phyloP scores from a whole-genome alignment of 169 alveolate genomes.

The Amoebophrya sp. region DNA sequence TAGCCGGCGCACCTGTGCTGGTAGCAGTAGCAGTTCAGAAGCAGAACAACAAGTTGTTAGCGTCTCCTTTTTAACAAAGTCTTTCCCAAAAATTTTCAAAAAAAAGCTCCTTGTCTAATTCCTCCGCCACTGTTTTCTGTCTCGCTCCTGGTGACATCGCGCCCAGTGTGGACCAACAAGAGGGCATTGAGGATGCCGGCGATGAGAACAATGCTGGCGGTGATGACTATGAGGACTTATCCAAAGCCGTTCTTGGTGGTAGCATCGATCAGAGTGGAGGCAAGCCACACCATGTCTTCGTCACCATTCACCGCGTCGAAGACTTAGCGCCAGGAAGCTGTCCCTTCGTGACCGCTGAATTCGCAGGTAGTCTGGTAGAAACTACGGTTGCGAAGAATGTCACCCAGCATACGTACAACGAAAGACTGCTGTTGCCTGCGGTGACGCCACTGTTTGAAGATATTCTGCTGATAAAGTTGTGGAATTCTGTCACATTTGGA shows the following conservation, averaged over 20 bases:
- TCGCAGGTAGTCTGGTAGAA: not conserved
- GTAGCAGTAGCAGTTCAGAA: no score
- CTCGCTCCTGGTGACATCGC: slow-evolving; percentile 4
- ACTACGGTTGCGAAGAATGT: not conserved
- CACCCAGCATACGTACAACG: not conserved
- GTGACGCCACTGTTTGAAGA: slow-evolving; percentile 21
- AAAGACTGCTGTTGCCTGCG: not conserved
- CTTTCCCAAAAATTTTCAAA: no score
- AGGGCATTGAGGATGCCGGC: not conserved
- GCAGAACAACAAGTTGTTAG: no score
- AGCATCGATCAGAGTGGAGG: not conserved
- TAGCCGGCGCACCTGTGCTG: no score
- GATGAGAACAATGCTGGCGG: not conserved
- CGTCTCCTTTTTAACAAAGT: no score
- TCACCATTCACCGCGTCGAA: slow-evolving; percentile 10
- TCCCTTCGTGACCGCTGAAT: slow-evolving; percentile 25
- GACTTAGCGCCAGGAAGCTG: not conserved
- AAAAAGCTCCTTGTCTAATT: no score
- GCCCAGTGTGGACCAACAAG: slow-evolving; percentile 8
- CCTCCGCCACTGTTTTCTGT: not conserved
- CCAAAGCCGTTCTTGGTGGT: not conserved
- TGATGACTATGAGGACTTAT: not conserved
- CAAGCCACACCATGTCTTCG: not conserved
- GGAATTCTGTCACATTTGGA: not conserved
- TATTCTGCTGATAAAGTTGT: not conserved